Evolutionary conservation across 345 rosid genomes (phyloP), one percentile per base, ranked within the genome.

Genomic region (Citrus medica): DNA sequence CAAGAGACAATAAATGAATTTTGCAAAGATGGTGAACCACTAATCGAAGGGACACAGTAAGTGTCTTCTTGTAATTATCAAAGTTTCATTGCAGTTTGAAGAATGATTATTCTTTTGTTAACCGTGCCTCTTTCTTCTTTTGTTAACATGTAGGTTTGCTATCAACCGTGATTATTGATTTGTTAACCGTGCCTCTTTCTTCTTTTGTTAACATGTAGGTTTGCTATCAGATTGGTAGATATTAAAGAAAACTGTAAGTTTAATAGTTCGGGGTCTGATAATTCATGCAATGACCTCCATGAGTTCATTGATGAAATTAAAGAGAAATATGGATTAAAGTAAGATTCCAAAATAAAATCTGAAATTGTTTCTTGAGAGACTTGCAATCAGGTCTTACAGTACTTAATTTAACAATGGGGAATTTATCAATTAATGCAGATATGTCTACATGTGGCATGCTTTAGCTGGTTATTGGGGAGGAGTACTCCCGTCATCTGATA

Each of bases 391-490:
- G 12, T 77, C 22, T 9, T 48, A 37, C 16, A 17, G 70, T 74
- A 64, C 58, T 63, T 76, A 30, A 77, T 62, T 67, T 76, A 22
- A 77, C 19, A 32, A 56, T 56, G 9, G 35, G 48, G 9, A 51
- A 21, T 60, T 51, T 51, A 64, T 80, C 21, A 53, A 70, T 67
- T 40, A 32, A 64, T 86, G 84, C 86, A 90, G 93, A 65, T 83
- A 80, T 76, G 89, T 89, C 24, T 89, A 89, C 38, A 24, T 90
- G 79, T 90, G 94, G 89, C 94, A 90, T 33, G 91, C 94, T 25
- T 75, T 90, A 71, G 78, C 85, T 9, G 89, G 91, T 22, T 92
- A 89, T 13, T 90, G 91, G 92, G 92, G 94, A 77, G 94, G 96
- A 60, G 80, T 87, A 19, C 82, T 74, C 22, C 91, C 90, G 6